Base-by-base conservation (phyloP, 1,139 yeast genomes). In the Yamadazyma jaroonii region DNA sequence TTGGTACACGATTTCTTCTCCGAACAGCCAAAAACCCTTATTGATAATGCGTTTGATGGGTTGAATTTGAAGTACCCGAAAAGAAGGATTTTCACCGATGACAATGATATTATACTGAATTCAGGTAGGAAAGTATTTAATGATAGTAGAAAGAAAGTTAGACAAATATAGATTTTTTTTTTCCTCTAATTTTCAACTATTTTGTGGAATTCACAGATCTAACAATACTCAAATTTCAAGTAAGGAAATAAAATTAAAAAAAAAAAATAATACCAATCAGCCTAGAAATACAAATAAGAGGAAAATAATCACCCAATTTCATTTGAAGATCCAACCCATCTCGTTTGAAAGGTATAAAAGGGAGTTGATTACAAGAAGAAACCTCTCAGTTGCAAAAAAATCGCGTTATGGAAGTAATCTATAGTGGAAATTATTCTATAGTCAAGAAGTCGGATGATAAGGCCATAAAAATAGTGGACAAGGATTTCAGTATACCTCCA, bases 81-180 rank as follows among this genome's bases (percentile, higher is more conserved):
- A 33, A 65, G 95, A 53, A 72, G 87, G 53, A 84, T 84, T 26
- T 85, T 82, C 50, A 79, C 85, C n/a, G 88, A 82, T 49, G 92
- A 84, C 53, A 79, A 76, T 49, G 89, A 83, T 56, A 83, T 84
- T 35, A 54, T 62, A 5, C 59, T 71, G n/a, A 55, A 46, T 41
- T 34, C 31, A 31, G 38, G 41, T 6, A 38, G 34, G 22, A 38
- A 35, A 32, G 61, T 56, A n/a, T 48, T 49, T 35, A 62, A 56
- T 29, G 62, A 57, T 30, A 47, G 49, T 13, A 52, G 70, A 37
- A 64, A 64, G 53, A 56, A 48, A 29, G 24, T 41, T 25, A 35
- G 47, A 17, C 42, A 41, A 22, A 24, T 38, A 8, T 37, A 29
- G 13, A 29, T 12, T 17, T 17, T 17, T 17, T 17, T 17, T 17